Conservation (phyloP, 495 filamentous ascomycete genomes). For the Hyaloscypha bicolor region DNA sequence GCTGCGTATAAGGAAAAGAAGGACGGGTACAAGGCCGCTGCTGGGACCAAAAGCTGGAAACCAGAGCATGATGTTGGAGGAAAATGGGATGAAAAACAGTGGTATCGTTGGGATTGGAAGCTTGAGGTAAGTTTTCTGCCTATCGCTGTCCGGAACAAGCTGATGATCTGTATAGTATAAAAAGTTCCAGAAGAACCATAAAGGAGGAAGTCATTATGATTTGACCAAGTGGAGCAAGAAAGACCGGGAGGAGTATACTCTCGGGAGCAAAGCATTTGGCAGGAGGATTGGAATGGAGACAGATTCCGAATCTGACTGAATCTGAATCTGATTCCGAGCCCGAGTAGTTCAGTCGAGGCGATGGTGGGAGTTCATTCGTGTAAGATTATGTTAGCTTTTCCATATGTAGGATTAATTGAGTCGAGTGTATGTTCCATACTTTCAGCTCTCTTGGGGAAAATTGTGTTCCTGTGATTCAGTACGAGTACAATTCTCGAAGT, state of each 20-base stretch:
- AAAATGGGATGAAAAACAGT: not conserved
- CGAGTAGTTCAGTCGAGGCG: too few relatives aligned
- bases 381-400: not conserved
- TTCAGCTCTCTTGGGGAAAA: too few relatives aligned
- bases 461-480: too few relatives aligned
- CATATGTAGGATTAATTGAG: not conserved
- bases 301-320: not conserved
- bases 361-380: not conserved
- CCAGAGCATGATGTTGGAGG: conserved; percentile 5
- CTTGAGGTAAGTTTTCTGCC: conserved; percentile 9
- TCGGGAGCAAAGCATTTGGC: conserved; percentile 6
- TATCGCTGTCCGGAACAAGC: not conserved
- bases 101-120: conserved; percentile 19
- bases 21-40: conserved; percentile 11
- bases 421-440: too few relatives aligned
- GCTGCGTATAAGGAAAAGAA: not conserved
- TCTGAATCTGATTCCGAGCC: too few relatives aligned
- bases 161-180: conserved; percentile 11
- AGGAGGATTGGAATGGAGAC: not conserved
- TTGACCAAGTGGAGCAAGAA: conserved; percentile 20
- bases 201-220: conserved; percentile 18
- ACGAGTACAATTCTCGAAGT: too few relatives aligned
- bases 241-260: not conserved
- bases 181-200: conserved; percentile 15
- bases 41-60: conserved; percentile 1